phyloP scores from a whole-genome alignment of 2,329 filamentous ascomycete species.

The Colletotrichum gloeosporioides region DNA sequence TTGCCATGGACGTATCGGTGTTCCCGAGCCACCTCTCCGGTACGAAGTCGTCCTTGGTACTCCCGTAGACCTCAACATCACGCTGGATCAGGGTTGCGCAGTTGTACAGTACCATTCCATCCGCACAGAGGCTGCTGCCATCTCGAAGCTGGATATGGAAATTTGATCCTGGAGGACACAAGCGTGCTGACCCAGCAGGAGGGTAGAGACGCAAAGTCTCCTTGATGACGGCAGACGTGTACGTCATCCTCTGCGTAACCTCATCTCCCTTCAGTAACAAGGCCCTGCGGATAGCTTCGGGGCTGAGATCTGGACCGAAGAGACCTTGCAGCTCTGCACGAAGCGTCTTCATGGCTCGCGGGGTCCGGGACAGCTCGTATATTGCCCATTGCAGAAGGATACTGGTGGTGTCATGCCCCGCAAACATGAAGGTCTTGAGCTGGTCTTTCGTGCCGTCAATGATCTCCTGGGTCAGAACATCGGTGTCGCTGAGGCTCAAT shows the following conservation, averaged over 20 bases:
- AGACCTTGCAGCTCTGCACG: slow-evolving; percentile 39
- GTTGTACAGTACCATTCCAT: slow-evolving; percentile 40
- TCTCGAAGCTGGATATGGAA: slow-evolving; percentile 33
- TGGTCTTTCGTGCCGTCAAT: slow-evolving; percentile 38
- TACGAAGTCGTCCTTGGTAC: slow-evolving; percentile 37
- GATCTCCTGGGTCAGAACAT: slow-evolving; percentile 30
- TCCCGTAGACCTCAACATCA: slow-evolving; percentile 38
- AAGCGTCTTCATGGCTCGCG: slow-evolving; percentile 31
- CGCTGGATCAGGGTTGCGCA: slow-evolving; percentile 39
- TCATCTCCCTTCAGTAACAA: slow-evolving; percentile 34
- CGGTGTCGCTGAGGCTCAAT: slow-evolving; percentile 34
- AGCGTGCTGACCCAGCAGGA: slow-evolving; percentile 35
- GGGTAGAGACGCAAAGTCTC: slow-evolving; percentile 40
- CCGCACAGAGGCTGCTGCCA: slow-evolving; percentile 31
- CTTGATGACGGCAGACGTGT: slow-evolving; percentile 42
- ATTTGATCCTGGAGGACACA: slow-evolving; percentile 27
- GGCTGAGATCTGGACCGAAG: slow-evolving; percentile 34
- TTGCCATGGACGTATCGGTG: slow-evolving; percentile 28
- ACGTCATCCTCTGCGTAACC: slow-evolving; percentile 35
- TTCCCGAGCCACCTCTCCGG: slow-evolving; percentile 46
- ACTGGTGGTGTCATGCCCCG: slow-evolving; percentile 46
- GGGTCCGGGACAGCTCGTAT: slow-evolving; percentile 39
- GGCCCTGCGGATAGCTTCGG: slow-evolving; percentile 27
- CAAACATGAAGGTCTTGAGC: slow-evolving; percentile 44
- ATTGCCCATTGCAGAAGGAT: slow-evolving; percentile 40